phyloP scores from a whole-genome alignment of 164 flowering plant species.

The Umbilicus rupestris region DNA sequence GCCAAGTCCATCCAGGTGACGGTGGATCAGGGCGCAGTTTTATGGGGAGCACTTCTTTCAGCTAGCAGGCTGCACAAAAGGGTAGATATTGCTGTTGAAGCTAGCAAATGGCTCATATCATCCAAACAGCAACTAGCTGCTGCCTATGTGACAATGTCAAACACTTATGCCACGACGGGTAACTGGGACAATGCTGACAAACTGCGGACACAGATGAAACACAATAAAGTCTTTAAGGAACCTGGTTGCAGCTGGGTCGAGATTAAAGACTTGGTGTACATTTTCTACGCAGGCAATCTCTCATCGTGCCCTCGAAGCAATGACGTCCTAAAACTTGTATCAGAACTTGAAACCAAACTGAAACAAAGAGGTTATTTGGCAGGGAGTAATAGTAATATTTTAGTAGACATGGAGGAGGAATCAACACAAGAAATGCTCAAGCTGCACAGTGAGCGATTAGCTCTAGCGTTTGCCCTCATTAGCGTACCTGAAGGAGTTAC shows the following conservation, averaged over 20 bases:
- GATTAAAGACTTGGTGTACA: constrained; percentile 26
- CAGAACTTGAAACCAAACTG: constrained; percentile 40
- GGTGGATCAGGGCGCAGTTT: constrained; percentile 28
- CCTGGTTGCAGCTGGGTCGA: constrained; percentile 82
- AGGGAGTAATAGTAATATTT: constrained; percentile 31
- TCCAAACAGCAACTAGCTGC: constrained; percentile 35
- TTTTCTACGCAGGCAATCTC: constrained; percentile 44
- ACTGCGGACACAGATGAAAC: constrained; percentile 41
- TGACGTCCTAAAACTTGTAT: constrained; percentile 28
- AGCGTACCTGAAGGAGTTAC: constrained; percentile 40
- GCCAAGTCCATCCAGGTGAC: constrained; percentile 26
- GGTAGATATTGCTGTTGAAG: constrained; percentile 43
- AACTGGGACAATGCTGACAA: constrained; percentile 38
- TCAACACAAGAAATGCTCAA: constrained; percentile 37
- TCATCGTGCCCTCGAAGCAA: constrained; percentile 20
- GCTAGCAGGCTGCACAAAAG: constrained; percentile 52
- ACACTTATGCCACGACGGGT: constrained; percentile 42
- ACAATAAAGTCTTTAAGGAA: constrained; percentile 34
- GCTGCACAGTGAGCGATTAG: constrained; percentile 62
- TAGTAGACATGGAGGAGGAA: constrained; percentile 60
- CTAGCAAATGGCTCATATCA: constrained; percentile 34
- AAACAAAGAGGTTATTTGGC: constrained; percentile 44
- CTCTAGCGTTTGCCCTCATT: constrained; percentile 51
- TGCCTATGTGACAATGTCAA: constrained; percentile 52
- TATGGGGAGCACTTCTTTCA: constrained; percentile 55